Conservation (phyloP, 2,329 filamentous ascomycete genomes). For the Tolypocladium ovalisporum region DNA sequence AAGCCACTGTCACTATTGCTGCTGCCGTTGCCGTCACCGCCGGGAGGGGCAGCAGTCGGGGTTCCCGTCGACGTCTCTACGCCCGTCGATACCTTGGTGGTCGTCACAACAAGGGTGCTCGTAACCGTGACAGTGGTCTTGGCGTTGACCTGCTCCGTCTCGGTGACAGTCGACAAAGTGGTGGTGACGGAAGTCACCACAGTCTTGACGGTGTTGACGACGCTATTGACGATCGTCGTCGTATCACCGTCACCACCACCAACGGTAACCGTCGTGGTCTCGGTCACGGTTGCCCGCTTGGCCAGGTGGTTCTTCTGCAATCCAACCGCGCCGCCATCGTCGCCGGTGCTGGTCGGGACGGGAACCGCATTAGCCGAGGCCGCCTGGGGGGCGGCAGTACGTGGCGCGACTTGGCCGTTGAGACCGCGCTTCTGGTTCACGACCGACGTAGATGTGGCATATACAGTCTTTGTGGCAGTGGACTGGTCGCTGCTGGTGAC, state of each 20-base stretch:
- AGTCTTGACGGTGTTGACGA: slow-evolving; percentile 19
- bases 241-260: slow-evolving; percentile 8
- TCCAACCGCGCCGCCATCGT: slow-evolving; percentile 7
- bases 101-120: slow-evolving; percentile 23
- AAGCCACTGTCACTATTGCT: slow-evolving; percentile 16
- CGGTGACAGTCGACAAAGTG: slow-evolving; percentile 18
- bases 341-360: slow-evolving; percentile 5
- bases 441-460: slow-evolving; percentile 20
- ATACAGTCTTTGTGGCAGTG: slow-evolving; percentile 24
- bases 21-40: not conserved
- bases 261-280: slow-evolving; percentile 19
- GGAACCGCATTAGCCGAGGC: slow-evolving; percentile 8
- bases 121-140: slow-evolving; percentile 26
- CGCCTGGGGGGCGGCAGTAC: slow-evolving; percentile 10
- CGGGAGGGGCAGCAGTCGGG: not conserved
- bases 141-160: slow-evolving; percentile 22
- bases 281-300: slow-evolving; percentile 23
- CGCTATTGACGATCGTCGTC: slow-evolving; percentile 17
- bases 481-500: slow-evolving; percentile 22
- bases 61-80: slow-evolving; percentile 4
- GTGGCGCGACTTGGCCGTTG: slow-evolving; percentile 11
- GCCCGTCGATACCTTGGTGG: slow-evolving; percentile 20
- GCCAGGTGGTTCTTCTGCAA: slow-evolving; percentile 11
- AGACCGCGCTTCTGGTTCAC: slow-evolving; percentile 22
- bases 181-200: slow-evolving; percentile 19